phyloP scores from a whole-genome alignment of 1,284 basidiomycete species.

The Ustilago hordei region DNA sequence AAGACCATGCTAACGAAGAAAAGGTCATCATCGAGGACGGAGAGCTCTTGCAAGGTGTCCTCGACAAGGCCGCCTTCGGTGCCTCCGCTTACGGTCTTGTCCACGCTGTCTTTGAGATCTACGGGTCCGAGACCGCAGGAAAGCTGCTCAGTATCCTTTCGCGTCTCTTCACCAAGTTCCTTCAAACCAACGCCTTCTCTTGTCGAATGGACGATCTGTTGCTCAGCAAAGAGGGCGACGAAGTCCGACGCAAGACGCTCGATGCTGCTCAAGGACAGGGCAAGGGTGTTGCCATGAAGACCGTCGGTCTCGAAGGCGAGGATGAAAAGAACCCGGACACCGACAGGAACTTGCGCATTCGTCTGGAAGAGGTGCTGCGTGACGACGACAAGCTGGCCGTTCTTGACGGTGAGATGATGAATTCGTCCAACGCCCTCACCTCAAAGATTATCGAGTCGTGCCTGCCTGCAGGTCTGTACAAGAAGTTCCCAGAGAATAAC shows the following conservation, averaged over 20 bases:
- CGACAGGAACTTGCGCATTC: slow-evolving; percentile 72
- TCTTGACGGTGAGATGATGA: slow-evolving; percentile 85
- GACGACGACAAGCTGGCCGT: slow-evolving; percentile 98
- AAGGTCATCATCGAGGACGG: slow-evolving; percentile 91
- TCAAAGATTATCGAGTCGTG: slow-evolving; percentile 79
- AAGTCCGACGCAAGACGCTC: slow-evolving; percentile 78
- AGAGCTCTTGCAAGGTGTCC: slow-evolving; percentile 88
- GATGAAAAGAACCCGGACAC: slow-evolving; percentile 66
- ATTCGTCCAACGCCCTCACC: slow-evolving; percentile 78
- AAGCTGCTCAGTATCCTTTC: slow-evolving; percentile 91
- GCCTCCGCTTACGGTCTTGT: slow-evolving; percentile 95
- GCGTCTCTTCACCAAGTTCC: slow-evolving; percentile 93
- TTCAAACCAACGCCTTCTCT: slow-evolving; percentile 96
- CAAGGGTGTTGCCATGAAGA: slow-evolving; percentile 82
- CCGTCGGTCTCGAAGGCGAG: slow-evolving; percentile 72
- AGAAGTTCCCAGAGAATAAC: slow-evolving; percentile 91
- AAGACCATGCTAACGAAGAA: slow-evolving; percentile 77
- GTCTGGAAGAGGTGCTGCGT: slow-evolving; percentile 90
- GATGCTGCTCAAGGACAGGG: slow-evolving; percentile 80
- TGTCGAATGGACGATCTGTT: slow-evolving; percentile 99
- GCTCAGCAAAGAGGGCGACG: slow-evolving; percentile 85
- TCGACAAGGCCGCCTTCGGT: slow-evolving; percentile 98
- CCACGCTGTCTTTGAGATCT: slow-evolving; percentile 98
- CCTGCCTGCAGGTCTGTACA: slow-evolving; percentile 83
- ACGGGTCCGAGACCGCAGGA: slow-evolving; percentile 89